Conservation (phyloP, 805 yeast species). For the Yarrowia deformans region DNA sequence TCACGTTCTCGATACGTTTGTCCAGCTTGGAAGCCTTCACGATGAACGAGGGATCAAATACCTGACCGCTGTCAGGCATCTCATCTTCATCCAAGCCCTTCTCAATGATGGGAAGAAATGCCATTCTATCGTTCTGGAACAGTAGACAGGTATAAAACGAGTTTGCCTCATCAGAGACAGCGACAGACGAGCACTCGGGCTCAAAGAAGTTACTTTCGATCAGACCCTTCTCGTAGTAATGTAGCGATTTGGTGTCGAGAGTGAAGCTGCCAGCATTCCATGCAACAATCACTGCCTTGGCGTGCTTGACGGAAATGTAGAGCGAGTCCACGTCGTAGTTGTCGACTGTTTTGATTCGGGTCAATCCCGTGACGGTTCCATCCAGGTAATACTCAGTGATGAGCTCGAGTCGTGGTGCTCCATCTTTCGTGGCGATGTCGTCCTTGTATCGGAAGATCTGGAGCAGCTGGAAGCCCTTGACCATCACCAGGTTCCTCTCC, state of each 20-base stretch:
- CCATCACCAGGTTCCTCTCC: constrained; percentile 66
- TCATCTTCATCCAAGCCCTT: constrained; percentile 41
- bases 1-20: constrained; percentile 63
- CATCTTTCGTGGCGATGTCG: constrained; percentile 42
- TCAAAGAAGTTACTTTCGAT: constrained; percentile 48
- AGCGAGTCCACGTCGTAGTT: constrained; percentile 66
- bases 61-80: constrained; percentile 39
- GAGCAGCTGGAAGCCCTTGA: constrained; percentile 67
- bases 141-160: constrained; percentile 56
- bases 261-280: constrained; percentile 67
- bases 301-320: constrained; percentile 70
- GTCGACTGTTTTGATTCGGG: constrained; percentile 56
- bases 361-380: constrained; percentile 70
- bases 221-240: constrained; percentile 80
- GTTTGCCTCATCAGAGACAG: constrained; percentile 33
- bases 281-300: constrained; percentile 76
- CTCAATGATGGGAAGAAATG: constrained; percentile 69
- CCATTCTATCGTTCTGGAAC: constrained; percentile 67
- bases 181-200: constrained; percentile 51
- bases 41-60: constrained; percentile 64
- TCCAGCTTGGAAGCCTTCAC: constrained; percentile 65
- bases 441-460: constrained; percentile 62
- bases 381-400: constrained; percentile 72
- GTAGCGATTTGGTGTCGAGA: constrained; percentile 79
- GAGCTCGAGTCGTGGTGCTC: constrained; percentile 52